Evolutionary conservation across 257 asterid species (phyloP), one percentile per base, ranked within the genome.

Genomic region (Solanum sitiens): DNA sequence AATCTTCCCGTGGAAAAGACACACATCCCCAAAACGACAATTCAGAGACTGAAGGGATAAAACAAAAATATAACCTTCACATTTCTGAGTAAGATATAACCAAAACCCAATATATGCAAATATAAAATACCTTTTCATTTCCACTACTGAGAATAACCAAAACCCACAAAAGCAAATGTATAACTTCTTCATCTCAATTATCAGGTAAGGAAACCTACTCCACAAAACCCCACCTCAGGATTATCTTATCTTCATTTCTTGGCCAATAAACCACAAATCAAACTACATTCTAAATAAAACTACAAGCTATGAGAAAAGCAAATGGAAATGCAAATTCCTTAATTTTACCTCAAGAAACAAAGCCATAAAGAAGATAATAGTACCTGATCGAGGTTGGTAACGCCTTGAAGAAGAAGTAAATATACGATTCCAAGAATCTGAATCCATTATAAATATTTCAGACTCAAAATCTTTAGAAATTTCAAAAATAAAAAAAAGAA

Each of bases 381-480:
- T 59, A 27, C 98, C 98, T 93, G 98, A 91, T 90, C 97, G 96
- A 83, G 95, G 91, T 86, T 90, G 92, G 85, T 86, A 86, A 27
- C 98, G 97, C 91, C 97, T 89, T 53, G 94, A 87, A 83, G 96
- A 53, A 53, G 63, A 90, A 63, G 90, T 86, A 79, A 89, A 39
- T 61, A 88, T 53, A 56, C 98, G 95, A 70, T 92, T 44, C 98
- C 99, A 95, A 2, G 98, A 93, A 90, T 94, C 96, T 35, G 98
- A 92, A 86, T 96, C 96, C 99, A 96, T 95, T 85, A 33, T 68
- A 56, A 25, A 59, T 16, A 21, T 76, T 18, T 11, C 33, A 56
- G 61, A 83, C 33, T 42, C 74, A n/a, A 33, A 47, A 44, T 88
- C 40, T 30, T 53, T 53, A 27, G 25, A 68, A 82, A 85, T 35